These are phyloP conservation scores for Jacaranda copaia DNA, from an alignment of 257 asterid genomes.

Conservation along the genomic window DNA sequence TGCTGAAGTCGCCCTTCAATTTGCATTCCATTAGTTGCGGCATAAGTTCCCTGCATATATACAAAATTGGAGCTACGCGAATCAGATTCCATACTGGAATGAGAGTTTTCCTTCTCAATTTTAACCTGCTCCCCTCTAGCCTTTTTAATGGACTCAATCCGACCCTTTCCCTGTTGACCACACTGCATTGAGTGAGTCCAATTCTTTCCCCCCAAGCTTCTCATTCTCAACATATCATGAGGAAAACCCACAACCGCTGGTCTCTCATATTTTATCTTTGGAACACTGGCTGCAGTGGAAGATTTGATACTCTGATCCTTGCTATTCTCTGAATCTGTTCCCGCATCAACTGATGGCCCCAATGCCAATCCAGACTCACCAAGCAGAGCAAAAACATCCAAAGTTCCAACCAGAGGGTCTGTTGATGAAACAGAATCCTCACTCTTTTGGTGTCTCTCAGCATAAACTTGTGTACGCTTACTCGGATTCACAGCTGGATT, in stretches of 20 bases:
- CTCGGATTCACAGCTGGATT: slow-evolving; percentile 39
- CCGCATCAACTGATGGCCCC: slow-evolving; percentile 44
- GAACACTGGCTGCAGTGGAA: slow-evolving; percentile 73
- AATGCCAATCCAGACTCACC: slow-evolving; percentile 46
- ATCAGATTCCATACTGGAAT: slow-evolving; percentile 84
- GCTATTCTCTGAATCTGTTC: slow-evolving; percentile 67
- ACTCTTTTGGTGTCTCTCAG: slow-evolving; percentile 52
- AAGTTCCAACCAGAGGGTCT: slow-evolving; percentile 46
- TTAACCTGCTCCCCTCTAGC: slow-evolving; percentile 68
- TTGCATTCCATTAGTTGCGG: slow-evolving; percentile 56
- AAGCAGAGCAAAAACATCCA: slow-evolving; percentile 43
- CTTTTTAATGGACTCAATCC: slow-evolving; percentile 60
- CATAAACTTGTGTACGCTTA: slow-evolving; percentile 46
- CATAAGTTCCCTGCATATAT: slow-evolving; percentile 57
- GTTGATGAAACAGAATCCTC: slow-evolving; percentile 70
- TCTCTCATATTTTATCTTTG: slow-evolving; percentile 43
- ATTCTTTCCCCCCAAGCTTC: slow-evolving; percentile 55
- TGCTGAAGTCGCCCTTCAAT: slow-evolving; percentile 44
- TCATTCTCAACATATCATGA: slow-evolving; percentile 44
- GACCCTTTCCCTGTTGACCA: slow-evolving; percentile 53
- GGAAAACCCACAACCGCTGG: slow-evolving; percentile 44
- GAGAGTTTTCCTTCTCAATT: slow-evolving; percentile 75
- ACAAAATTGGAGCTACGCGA: slow-evolving; percentile 66
- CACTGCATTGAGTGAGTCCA: slow-evolving; percentile 46
- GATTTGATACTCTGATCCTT: slow-evolving; percentile 74